A percentile compares a stretch with the other conserved stretches of the same genome.
phyloP scores from a whole-genome alignment of 768 basidiomycete genomes.

The Suillus americanus region DNA sequence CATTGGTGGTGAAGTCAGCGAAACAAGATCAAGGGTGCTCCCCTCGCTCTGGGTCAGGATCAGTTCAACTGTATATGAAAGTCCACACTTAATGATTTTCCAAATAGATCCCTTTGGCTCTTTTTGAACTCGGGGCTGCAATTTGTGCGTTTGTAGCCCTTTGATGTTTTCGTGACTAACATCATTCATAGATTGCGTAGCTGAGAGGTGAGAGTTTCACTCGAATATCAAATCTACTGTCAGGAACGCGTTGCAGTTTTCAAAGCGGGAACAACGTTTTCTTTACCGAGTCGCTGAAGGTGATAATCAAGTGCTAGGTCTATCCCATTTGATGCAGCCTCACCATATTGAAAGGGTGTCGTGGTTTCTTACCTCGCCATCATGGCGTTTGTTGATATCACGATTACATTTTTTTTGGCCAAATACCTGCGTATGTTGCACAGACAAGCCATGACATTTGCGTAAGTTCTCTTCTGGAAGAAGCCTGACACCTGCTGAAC shows the following conservation, averaged over 20 bases:
- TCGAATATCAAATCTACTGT: background rate
- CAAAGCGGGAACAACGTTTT: background rate
- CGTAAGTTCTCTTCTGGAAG: background rate
- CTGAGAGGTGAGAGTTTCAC: background rate
- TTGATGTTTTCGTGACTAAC: background rate
- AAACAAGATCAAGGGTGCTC: background rate
- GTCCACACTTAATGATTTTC: background rate
- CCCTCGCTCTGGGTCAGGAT: conserved; percentile 3
- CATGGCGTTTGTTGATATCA: background rate
- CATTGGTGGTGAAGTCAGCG: background rate
- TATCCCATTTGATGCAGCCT: background rate
- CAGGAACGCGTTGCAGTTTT: background rate
- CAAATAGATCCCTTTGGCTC: background rate
- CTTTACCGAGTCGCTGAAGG: background rate
- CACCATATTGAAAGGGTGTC: background rate
- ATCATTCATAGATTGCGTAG: background rate
- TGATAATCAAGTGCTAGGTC: background rate
- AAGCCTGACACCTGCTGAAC: background rate
- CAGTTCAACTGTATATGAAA: background rate
- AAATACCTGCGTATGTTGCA: background rate
- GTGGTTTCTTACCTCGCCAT: background rate
- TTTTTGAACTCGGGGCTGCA: background rate
- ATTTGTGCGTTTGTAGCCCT: background rate
- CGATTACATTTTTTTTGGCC: background rate
- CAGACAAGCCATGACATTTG: background rate